phyloP scores from a whole-genome alignment of 306 rosid species.

The Luffa aegyptiaca region DNA sequence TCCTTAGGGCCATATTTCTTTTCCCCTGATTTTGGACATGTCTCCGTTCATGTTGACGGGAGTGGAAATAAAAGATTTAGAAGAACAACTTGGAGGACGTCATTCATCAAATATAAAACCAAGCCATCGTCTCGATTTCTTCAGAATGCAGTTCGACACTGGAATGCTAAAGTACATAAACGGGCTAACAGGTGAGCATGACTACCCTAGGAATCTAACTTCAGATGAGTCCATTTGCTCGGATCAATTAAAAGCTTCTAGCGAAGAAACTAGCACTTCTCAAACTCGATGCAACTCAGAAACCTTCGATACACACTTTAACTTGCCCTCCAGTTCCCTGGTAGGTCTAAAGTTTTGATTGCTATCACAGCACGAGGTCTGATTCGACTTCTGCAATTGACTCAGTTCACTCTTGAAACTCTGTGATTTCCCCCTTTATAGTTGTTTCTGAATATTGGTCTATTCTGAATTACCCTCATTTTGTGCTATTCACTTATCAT shows the following conservation, averaged over 20 bases:
- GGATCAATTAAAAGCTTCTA: conserved; percentile 16
- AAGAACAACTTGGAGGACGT: conserved; percentile 23
- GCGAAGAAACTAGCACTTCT: conserved; percentile 15
- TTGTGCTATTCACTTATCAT: conserved; percentile 5
- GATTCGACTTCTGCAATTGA: background rate
- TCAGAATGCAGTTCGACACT: conserved; percentile 23
- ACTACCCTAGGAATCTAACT: conserved; percentile 13
- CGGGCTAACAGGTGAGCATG: conserved; percentile 19
- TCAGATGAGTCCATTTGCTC: conserved; percentile 15
- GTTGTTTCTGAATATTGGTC: background rate
- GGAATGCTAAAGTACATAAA: conserved; percentile 17
- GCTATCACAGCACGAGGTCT: background rate
- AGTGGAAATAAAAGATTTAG: conserved; percentile 36
- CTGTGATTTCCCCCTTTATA: background rate
- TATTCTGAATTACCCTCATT: background rate
- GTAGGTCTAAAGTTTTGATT: conserved; percentile 19
- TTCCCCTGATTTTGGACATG: conserved; percentile 66
- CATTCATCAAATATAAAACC: conserved; percentile 16
- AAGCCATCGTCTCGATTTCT: conserved; percentile 19
- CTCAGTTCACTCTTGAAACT: background rate
- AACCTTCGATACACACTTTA: conserved; percentile 20
- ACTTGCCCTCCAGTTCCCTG: conserved; percentile 26
- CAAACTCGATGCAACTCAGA: conserved; percentile 26
- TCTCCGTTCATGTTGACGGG: conserved; percentile 51
- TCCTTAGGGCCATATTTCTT: conserved; percentile 71